A percentile compares a stretch with the other conserved stretches of the same genome.
Evolutionary conservation across 192 early-diverging fungal species (phyloP).

Genomic region (Rhizophagus sp.): DNA sequence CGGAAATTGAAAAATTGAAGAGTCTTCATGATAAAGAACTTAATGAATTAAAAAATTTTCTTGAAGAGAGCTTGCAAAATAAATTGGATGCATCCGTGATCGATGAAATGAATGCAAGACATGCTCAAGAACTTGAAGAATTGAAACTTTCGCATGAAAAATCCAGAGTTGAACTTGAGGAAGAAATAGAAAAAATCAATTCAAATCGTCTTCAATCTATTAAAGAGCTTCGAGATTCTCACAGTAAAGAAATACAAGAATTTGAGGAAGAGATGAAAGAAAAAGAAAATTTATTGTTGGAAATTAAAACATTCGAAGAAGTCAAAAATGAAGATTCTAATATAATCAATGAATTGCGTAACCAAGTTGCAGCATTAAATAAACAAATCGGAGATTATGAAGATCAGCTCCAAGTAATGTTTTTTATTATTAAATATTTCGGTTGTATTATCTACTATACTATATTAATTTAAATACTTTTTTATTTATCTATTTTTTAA

Average conservation of each 20-base stretch:
- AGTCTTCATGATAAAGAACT: conserved; percentile 13
- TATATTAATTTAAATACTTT: no score
- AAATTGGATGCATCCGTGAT: neutral
- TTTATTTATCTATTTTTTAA: no score
- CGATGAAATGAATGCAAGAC: neutral
- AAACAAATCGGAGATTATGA: neutral
- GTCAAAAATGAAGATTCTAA: neutral
- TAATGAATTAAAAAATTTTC: neutral
- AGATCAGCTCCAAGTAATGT: neutral
- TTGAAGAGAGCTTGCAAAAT: neutral
- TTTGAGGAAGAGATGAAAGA: conserved; percentile 13
- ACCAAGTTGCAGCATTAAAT: conserved; percentile 5
- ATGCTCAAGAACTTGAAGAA: neutral
- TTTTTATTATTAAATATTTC: neutral
- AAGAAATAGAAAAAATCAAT: neutral
- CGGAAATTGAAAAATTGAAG: conserved; percentile 6
- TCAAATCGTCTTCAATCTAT: neutral
- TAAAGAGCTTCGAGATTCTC: neutral
- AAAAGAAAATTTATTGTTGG: neutral
- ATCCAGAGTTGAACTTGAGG: neutral
- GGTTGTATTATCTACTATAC: neutral
- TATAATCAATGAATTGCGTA: neutral
- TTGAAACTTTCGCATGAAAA: conserved; percentile 10
- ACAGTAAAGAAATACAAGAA: conserved; percentile 18
- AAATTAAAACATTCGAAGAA: neutral